These are phyloP conservation scores for Phytopythium ostracodes DNA, from an alignment of 352 stramenopile species.

Conservation along the genomic window DNA sequence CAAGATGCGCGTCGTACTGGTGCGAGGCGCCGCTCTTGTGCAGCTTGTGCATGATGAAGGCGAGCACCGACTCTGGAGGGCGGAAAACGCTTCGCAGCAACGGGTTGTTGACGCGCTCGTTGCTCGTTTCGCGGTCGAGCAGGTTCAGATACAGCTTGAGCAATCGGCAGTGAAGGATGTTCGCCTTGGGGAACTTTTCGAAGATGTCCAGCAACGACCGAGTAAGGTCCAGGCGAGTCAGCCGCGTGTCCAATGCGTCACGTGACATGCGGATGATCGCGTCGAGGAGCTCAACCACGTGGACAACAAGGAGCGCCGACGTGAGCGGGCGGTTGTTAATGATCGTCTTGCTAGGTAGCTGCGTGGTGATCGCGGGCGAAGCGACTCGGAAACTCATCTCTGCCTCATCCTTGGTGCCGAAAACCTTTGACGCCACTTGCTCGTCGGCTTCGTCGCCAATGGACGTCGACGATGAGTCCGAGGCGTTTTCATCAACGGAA, in stretches of 20 bases:
- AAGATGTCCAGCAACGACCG: conserved; percentile 69
- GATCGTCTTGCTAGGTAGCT: conserved; percentile 36
- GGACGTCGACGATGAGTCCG: conserved; percentile 1
- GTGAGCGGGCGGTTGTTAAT: conserved; percentile 61
- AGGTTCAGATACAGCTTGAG: conserved; percentile 70
- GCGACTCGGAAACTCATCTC: conserved; percentile 13
- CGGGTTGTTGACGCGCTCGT: conserved; percentile 69
- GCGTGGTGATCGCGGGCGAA: background rate
- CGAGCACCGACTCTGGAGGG: conserved; percentile 57
- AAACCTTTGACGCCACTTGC: background rate
- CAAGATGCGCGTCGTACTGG: conserved; percentile 64
- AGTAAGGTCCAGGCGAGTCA: conserved; percentile 50
- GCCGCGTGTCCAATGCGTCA: conserved; percentile 47
- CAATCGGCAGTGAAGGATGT: conserved; percentile 67
- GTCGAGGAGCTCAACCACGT: conserved; percentile 65
- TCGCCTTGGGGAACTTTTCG: conserved; percentile 64
- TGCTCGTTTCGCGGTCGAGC: conserved; percentile 54
- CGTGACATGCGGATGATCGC: conserved; percentile 55
- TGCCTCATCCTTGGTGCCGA: background rate
- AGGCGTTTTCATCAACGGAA: conserved; percentile 27
- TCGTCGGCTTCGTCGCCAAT: conserved; percentile 1
- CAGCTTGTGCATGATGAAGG: conserved; percentile 68
- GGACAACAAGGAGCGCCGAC: conserved; percentile 56
- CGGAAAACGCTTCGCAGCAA: conserved; percentile 68
- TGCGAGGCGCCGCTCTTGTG: conserved; percentile 41